Conservation (phyloP, 2,329 filamentous ascomycete species). For the Epichloe elymi region DNA sequence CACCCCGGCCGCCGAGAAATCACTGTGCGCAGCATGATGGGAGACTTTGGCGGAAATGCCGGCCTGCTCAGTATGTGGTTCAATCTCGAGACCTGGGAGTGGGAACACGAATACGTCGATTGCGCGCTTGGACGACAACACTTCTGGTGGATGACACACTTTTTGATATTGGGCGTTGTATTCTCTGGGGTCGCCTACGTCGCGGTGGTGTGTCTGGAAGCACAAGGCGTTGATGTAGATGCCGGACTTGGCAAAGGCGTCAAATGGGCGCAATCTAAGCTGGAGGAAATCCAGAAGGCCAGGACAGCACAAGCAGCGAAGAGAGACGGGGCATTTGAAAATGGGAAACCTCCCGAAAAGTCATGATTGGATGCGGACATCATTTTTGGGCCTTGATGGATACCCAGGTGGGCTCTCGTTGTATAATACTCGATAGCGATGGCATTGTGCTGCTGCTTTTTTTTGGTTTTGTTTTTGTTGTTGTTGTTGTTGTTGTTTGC, state of each 20-base stretch:
- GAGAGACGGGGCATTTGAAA: conserved; percentile 3
- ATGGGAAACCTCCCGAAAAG: conserved; percentile 10
- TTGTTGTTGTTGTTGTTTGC: not conserved
- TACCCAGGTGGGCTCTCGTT: not conserved
- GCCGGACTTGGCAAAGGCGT: conserved; percentile 11
- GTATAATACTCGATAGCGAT: not conserved
- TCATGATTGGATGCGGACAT: conserved; percentile 11
- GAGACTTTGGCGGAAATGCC: conserved; percentile 82
- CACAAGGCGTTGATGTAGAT: conserved; percentile 23
- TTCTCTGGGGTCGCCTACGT: conserved; percentile 17
- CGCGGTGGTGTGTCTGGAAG: conserved; percentile 13
- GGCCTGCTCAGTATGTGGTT: conserved; percentile 86
- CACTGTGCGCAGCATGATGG: conserved; percentile 97
- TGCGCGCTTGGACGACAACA: conserved; percentile 79
- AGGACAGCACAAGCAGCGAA: not conserved
- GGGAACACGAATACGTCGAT: conserved; percentile 67
- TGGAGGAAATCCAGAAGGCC: conserved; percentile 3
- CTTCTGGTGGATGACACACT: conserved; percentile 86
- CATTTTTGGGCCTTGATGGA: not conserved
- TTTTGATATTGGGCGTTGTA: conserved; percentile 46
- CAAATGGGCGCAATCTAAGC: conserved; percentile 7
- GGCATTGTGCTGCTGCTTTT: not conserved
- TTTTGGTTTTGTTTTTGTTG: no score
- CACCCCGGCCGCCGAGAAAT: conserved; percentile 67
- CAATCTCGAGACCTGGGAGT: conserved; percentile 56